Base-by-base conservation (phyloP, 2,329 filamentous ascomycete species). In the Harringtonia aguacate region DNA sequence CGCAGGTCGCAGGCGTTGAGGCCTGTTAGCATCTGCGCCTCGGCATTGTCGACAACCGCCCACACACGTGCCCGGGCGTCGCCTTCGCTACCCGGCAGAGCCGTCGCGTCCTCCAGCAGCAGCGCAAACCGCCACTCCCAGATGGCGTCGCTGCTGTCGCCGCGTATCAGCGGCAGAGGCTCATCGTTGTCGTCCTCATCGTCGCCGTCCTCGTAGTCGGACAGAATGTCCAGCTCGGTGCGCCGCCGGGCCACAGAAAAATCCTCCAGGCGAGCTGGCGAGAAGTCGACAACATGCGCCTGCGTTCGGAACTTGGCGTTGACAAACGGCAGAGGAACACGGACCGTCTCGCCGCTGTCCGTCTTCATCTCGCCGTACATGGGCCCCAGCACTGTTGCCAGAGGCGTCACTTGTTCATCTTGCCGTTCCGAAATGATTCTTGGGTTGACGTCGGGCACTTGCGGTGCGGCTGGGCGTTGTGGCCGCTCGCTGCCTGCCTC, bases 81-180 rank as follows among this genome's bases (percentile, higher is more conserved):
- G 28, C 15, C 13, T 2, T 12, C n/a, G n/a, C 15, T 14, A 24
- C 24, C 24, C 8, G 17, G 10, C 14, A 8, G 12, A 21, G 31
- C 13, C 18, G 52, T 88, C 0, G 75, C 79, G 50, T 89, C 85
- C 60, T 94, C 84, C 1, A 95, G 74, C 13, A 84, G 69, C 21
- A 97, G 69, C 20, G 75, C 77, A 61, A 95, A 95, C 14, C 76
- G 73, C 89, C 89, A 95, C 59, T 92, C 79, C 84, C 86, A 95
- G 8, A 59, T 55, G 15, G 22, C 36, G 2, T 45, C 50, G 14
- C 41, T 33, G 15, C 59, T 59, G 6, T 59, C 55, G 10, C 10
- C 36, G 36, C 55, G 45, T 47, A 12, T 55, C 48, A 36, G 52
- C 56, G n/a, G n/a, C n/a, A n/a, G 20, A 59, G 54, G 43, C 56